Conservation (phyloP, 768 basidiomycete species). For the Pleurotus tuber-regium region DNA sequence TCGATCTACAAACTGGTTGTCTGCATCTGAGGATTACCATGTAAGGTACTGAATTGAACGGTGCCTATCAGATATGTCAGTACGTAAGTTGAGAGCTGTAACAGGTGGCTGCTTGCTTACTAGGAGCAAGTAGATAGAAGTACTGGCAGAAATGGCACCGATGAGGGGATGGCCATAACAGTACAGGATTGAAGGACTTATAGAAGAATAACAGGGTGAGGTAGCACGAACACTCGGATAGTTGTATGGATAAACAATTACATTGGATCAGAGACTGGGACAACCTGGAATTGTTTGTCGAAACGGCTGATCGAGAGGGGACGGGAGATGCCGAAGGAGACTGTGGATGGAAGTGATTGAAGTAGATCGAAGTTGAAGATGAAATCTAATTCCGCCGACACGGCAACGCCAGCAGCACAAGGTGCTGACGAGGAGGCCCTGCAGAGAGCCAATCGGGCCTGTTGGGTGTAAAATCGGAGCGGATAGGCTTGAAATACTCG, state of each 20-base stretch:
- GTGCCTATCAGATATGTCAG: slow-evolving; percentile 22
- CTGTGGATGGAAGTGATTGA: slow-evolving; percentile 15
- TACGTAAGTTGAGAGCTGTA: slow-evolving; percentile 13
- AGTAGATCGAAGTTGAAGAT: slow-evolving; percentile 25
- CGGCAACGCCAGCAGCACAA: slow-evolving; percentile 38
- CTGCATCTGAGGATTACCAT: not conserved
- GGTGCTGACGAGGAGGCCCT: slow-evolving; percentile 24
- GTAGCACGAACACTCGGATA: not conserved
- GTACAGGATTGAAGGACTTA: not conserved
- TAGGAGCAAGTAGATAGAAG: slow-evolving; percentile 6
- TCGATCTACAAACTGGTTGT: slow-evolving; percentile 6
- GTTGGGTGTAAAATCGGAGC: slow-evolving; percentile 40
- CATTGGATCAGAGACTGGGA: not conserved
- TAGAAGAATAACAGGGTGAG: not conserved
- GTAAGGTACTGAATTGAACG: slow-evolving; percentile 5
- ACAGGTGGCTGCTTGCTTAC: not conserved
- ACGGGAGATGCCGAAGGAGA: not conserved
- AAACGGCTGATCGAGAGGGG: slow-evolving; percentile 4
- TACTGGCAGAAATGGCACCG: not conserved
- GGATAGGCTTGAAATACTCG: slow-evolving; percentile 38
- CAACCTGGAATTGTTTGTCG: slow-evolving; percentile 6
- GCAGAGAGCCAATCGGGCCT: slow-evolving; percentile 46
- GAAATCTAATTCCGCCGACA: slow-evolving; percentile 47
- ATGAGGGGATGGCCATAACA: not conserved
- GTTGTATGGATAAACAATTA: too few relatives aligned